A percentile compares a stretch with the other conserved stretches of the same genome.
phyloP scores from a whole-genome alignment of 257 asterid genomes.

The Fraxinus pennsylvanica region DNA sequence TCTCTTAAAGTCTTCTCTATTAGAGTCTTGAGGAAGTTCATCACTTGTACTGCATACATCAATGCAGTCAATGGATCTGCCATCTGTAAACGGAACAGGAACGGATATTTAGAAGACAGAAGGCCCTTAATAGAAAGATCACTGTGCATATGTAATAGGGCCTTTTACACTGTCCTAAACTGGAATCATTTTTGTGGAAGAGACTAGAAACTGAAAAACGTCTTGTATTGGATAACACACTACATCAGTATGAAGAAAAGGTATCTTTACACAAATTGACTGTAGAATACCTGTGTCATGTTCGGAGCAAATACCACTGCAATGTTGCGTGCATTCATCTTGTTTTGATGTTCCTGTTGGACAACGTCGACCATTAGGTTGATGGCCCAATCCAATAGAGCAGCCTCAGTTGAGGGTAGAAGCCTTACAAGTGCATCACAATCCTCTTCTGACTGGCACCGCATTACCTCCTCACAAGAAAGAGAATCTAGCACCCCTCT shows the following conservation, averaged over 20 bases:
- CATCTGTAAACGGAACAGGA: constrained; percentile 50
- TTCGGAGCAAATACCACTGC: constrained; percentile 99
- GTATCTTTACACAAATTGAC: background rate
- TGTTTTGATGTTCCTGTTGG: constrained; percentile 75
- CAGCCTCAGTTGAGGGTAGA: constrained; percentile 83
- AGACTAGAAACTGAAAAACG: background rate
- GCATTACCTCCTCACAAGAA: constrained; percentile 87
- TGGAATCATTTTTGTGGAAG: background rate
- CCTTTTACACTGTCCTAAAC: background rate
- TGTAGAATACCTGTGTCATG: constrained; percentile 79
- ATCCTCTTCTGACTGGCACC: constrained; percentile 84
- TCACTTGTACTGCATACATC: constrained; percentile 93
- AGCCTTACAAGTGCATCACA: constrained; percentile 71
- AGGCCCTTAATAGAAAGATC: background rate
- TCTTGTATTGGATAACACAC: background rate
- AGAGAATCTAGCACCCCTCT: constrained; percentile 89
- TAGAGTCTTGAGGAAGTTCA: constrained; percentile 87
- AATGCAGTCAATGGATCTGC: constrained; percentile 86
- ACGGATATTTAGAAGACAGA: constrained; percentile 5
- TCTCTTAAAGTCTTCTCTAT: constrained; percentile 77
- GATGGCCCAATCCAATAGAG: constrained; percentile 87
- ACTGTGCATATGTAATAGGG: background rate
- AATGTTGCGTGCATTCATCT: constrained; percentile 90
- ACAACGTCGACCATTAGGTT: constrained; percentile 95
- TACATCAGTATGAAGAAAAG: background rate